Conservation (phyloP, 164 flowering plant genomes). For the Umbilicus rupestris region DNA sequence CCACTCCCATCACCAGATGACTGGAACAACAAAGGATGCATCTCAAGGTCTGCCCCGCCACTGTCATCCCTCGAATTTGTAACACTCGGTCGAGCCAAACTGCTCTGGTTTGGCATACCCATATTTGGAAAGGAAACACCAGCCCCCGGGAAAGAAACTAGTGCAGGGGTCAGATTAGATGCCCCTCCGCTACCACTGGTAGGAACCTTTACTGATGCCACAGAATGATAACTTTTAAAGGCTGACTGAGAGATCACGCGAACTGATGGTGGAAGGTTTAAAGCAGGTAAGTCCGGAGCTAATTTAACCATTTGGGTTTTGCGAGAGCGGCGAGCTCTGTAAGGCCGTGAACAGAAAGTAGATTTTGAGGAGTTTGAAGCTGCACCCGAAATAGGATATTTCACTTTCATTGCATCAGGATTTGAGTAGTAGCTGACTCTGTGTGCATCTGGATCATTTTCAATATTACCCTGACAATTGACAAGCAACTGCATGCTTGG, state of each 20-base stretch:
- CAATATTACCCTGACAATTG: neutral
- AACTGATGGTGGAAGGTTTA: slow-evolving; percentile 88
- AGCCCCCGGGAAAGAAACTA: slow-evolving; percentile 16
- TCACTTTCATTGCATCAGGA: slow-evolving; percentile 16
- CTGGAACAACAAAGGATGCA: slow-evolving; percentile 91
- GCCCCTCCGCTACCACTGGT: slow-evolving; percentile 17
- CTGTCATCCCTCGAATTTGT: slow-evolving; percentile 25
- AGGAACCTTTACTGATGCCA: slow-evolving; percentile 20
- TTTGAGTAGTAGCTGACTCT: neutral
- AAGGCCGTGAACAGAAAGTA: slow-evolving; percentile 29
- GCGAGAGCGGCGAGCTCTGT: slow-evolving; percentile 41
- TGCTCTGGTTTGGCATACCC: neutral
- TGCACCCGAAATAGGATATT: slow-evolving; percentile 18
- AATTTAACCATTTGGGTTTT: slow-evolving; percentile 49
- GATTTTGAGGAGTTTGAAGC: slow-evolving; percentile 21
- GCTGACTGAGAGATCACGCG: slow-evolving; percentile 74
- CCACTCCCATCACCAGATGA: slow-evolving; percentile 38
- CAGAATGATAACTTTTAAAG: slow-evolving; percentile 33
- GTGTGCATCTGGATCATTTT: neutral
- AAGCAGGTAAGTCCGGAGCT: slow-evolving; percentile 88
- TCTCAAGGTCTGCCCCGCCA: slow-evolving; percentile 47
- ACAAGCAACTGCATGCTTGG: neutral
- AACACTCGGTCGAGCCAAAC: neutral
- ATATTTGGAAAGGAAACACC: slow-evolving; percentile 12
- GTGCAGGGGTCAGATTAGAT: slow-evolving; percentile 18